phyloP scores from a whole-genome alignment of 2,329 filamentous ascomycete genomes.

The Shiraia sp. region DNA sequence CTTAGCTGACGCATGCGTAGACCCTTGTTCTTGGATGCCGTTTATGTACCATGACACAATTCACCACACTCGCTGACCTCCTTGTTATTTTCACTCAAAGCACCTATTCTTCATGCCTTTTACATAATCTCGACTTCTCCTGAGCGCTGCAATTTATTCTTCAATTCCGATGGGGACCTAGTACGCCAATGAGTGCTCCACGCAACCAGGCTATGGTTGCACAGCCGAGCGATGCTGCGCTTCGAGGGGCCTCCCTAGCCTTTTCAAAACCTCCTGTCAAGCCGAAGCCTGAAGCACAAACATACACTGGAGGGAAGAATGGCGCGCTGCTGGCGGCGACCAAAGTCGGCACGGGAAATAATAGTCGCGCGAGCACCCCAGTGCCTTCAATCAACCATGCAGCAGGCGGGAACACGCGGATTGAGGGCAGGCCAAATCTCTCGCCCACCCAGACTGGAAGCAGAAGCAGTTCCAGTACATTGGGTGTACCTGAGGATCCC shows the following conservation, averaged over 20 bases:
- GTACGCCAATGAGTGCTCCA: constrained; percentile 36
- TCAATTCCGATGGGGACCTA: too few relatives aligned
- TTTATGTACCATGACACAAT: too few relatives aligned
- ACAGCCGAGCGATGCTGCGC: constrained; percentile 48
- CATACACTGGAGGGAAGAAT: constrained; percentile 46
- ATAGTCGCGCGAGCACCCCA: constrained; percentile 14
- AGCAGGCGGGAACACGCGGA: constrained; percentile 36
- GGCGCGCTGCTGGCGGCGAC: constrained; percentile 53
- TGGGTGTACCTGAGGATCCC: constrained; percentile 34
- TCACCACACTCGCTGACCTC: constrained; percentile 6
- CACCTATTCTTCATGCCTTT: too few relatives aligned
- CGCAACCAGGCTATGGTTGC: constrained; percentile 33
- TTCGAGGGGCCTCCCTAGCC: constrained; percentile 54
- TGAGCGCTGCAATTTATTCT: too few relatives aligned
- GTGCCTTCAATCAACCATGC: constrained; percentile 32
- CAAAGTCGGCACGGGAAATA: constrained; percentile 40
- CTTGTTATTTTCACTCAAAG: not conserved
- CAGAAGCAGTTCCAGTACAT: constrained; percentile 35
- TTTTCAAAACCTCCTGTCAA: constrained; percentile 52
- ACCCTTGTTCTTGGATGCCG: constrained; percentile 9
- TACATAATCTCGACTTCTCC: too few relatives aligned
- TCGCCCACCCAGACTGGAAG: constrained; percentile 27
- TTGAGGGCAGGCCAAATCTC: constrained; percentile 21
- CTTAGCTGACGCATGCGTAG: too few relatives aligned
- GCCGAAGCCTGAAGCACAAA: constrained; percentile 46